Conservation (phyloP, 805 yeast species). For the Yamadazyma ubonensis region DNA sequence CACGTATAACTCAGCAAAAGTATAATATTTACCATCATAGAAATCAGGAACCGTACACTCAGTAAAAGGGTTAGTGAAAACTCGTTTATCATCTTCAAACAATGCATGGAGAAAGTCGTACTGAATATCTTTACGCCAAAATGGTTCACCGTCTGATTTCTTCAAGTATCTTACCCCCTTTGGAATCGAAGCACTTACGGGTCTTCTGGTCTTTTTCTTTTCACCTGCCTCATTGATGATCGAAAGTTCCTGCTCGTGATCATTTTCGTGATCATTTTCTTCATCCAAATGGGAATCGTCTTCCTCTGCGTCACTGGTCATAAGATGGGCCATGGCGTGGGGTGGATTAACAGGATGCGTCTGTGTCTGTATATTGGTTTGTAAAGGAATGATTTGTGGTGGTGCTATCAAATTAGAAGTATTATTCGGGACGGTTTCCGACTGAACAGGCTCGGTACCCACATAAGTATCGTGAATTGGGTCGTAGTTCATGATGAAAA, state of each 20-base stretch:
- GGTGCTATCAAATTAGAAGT: neutral
- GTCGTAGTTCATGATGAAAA: constrained; percentile 37
- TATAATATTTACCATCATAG: constrained; percentile 46
- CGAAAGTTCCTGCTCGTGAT: constrained; percentile 4
- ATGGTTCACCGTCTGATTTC: constrained; percentile 88
- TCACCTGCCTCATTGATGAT: constrained; percentile 13
- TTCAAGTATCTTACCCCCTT: constrained; percentile 62
- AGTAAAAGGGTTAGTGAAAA: constrained; percentile 65
- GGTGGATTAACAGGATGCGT: constrained; percentile 1
- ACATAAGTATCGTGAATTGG: constrained; percentile 42
- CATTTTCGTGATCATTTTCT: constrained; percentile 15
- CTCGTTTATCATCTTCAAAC: constrained; percentile 60
- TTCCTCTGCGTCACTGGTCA: constrained; percentile 9
- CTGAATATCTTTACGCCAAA: constrained; percentile 86
- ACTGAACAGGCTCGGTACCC: neutral
- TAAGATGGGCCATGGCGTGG: constrained; percentile 1
- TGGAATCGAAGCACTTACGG: constrained; percentile 20
- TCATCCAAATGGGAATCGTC: constrained; percentile 15
- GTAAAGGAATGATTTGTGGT: too few relatives aligned
- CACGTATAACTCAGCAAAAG: constrained; percentile 82
- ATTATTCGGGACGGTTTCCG: neutral
- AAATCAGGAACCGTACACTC: constrained; percentile 38
- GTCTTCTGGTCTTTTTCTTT: constrained; percentile 20
- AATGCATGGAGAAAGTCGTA: constrained; percentile 68
- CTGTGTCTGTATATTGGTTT: too few relatives aligned